Base-by-base conservation (phyloP, 352 stramenopile species). In the Pythium periplocum region DNA sequence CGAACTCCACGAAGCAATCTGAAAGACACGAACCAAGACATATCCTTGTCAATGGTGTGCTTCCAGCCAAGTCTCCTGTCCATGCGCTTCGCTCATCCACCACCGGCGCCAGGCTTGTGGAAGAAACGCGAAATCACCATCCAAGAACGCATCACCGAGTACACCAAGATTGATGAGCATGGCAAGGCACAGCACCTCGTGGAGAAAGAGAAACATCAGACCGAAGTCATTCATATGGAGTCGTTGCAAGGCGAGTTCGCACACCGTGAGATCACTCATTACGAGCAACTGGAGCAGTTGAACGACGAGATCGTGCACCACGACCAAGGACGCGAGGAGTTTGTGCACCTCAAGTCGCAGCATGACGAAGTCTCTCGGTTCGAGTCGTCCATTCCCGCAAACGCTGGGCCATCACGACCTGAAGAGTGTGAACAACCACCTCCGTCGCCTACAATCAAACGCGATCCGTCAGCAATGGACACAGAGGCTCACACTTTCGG, bases 41-140 rank as follows among this genome's bases (percentile, higher is more conserved):
- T 26, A 26, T 26, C 17, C 17, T 26, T 26, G 17, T 55, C 50
- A 10, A 57, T 90, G 6, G 66, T 82, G 31, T 58, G 56, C 26
- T 89, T 89, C 51, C 60, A 73, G 49, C 59, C 62, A 6, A 72
- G 64, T n/a, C 51, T 69, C 37, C 48, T 78, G 49, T 75, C 63
- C 4, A 68, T 73, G 38, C 69, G 64, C 7, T 66, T 74, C 32
- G 59, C 68, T 8, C 55, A 62, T 9, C 67, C 66, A 8, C 79
- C 78, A 5, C 72, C 76, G 2, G 75, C 77, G 3, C 78, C 81
- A 6, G 83, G 81, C 4, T 68, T 92, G 5, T 94, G 83, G 84
- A 94, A 93, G 61, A 94, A 94, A 48, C 79, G 84, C 31, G 82
- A 94, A 63, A 76, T 90, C 35, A 91, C 83, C 34, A 90, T 94